Evolutionary conservation across 495 filamentous ascomycete genomes (phyloP).

Genomic region (Amphirosellinia nigrospora): DNA sequence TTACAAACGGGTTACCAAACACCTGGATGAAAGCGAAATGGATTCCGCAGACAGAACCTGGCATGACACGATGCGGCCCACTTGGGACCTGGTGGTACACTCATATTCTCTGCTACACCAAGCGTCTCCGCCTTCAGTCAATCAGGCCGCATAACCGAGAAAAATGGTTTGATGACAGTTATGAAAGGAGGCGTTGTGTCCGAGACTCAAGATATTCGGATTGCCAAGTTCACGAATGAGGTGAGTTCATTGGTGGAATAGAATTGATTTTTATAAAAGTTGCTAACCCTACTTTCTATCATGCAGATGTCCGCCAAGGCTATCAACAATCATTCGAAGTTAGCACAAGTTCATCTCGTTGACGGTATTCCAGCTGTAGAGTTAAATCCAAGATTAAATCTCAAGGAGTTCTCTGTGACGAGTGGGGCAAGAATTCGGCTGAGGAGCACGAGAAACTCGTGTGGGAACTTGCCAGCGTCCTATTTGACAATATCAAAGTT

Average conservation of each 20-base stretch:
- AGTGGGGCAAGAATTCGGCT: slow-evolving; percentile 35
- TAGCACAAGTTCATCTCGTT: slow-evolving; percentile 34
- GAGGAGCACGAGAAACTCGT: slow-evolving; percentile 64
- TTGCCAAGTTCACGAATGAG: slow-evolving; percentile 58
- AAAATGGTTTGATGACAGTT: slow-evolving; percentile 39
- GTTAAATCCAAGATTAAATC: slow-evolving; percentile 32
- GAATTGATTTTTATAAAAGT: slow-evolving; percentile 11
- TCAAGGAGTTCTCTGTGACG: slow-evolving; percentile 39
- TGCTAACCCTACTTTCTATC: slow-evolving; percentile 21
- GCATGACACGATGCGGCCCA: slow-evolving; percentile 72
- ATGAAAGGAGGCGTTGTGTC: slow-evolving; percentile 43
- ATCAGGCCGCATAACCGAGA: slow-evolving; percentile 33
- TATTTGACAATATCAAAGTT: slow-evolving; percentile 77
- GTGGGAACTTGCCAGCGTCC: slow-evolving; percentile 80
- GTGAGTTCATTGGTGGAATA: slow-evolving; percentile 39
- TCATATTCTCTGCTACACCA: slow-evolving; percentile 64
- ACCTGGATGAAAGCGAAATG: slow-evolving; percentile 64
- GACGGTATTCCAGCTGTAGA: slow-evolving; percentile 56
- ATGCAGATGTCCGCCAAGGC: slow-evolving; percentile 38
- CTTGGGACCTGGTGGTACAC: slow-evolving; percentile 75
- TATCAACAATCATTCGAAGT: slow-evolving; percentile 32
- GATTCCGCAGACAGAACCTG: slow-evolving; percentile 62
- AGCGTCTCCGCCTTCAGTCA: slow-evolving; percentile 43
- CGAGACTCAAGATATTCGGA: slow-evolving; percentile 54
- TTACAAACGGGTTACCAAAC: slow-evolving; percentile 77